Evolutionary conservation across 2,329 filamentous ascomycete species (phyloP), one percentile per base, ranked within the genome.

Genomic region (Pseudogymnoascus sp.): DNA sequence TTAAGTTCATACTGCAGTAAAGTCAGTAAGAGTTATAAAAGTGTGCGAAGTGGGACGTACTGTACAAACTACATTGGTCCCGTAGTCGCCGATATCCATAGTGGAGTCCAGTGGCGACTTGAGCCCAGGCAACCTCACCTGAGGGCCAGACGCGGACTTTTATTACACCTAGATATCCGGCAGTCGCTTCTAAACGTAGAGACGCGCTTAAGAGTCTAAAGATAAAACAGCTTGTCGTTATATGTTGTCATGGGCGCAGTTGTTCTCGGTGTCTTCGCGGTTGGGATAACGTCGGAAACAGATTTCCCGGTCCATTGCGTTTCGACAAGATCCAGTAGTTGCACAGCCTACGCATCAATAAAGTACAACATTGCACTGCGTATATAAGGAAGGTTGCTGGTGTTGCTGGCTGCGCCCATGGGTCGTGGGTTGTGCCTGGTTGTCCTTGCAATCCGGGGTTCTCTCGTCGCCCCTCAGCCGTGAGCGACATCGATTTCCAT

Each of bases 51-150:
- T 59, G 23, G 8, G n/a, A 63, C 66, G n/a, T 66, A 75, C 73
- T 68, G 68, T 71, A 62, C 68, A 72, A 66, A 75, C 66, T 63
- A 73, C 69, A 69, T 74, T 75, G 31, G 73, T 74, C 50, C 65
- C 64, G 64, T 71, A 73, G 50, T 75, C 73, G 26, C 72, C 70
- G 64, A 68, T 69, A 64, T 75, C 73, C 73, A 75, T 74, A 44
- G 67, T 67, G 70, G 69, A 57, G 50, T 57, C 28, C 28, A 21
- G 50, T 33, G 28, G 50, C 28, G 28, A 35, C 50, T 15, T 33
- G 50, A 21, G n/a, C 50, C 50, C 50, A 57, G 50, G 50, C 50
- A 57, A 33, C 50, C 50, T 33, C 50, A 28, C 50, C 50, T 9
- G 28, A 57, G 10, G 50, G 50, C 28, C 50, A 6, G n/a, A 57